These are phyloP conservation scores for Saccharomycopsis babjevae DNA, from an alignment of 805 yeast species.

Conservation along the genomic window DNA sequence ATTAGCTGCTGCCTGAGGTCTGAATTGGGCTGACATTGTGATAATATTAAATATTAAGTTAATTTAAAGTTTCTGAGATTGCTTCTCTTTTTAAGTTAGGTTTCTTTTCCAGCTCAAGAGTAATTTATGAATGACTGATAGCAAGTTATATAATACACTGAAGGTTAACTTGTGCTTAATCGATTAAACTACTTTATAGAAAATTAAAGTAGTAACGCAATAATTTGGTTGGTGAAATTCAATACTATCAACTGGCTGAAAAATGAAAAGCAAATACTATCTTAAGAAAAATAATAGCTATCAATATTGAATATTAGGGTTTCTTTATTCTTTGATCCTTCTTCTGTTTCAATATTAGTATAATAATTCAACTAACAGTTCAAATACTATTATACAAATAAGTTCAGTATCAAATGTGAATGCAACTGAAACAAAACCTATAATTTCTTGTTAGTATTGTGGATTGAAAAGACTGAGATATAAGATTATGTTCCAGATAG, in stretches of 20 bases:
- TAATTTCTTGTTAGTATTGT: not conserved
- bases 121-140: too few relatives aligned
- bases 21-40: slow-evolving; percentile 12
- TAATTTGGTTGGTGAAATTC: not conserved
- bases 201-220: not conserved
- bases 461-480: not conserved
- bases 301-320: too few relatives aligned
- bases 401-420: not conserved
- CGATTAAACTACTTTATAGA: not conserved
- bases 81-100: not conserved
- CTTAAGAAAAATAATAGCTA: too few relatives aligned
- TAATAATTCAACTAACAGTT: not conserved
- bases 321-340: too few relatives aligned
- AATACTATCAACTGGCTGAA: too few relatives aligned
- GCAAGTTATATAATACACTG: too few relatives aligned
- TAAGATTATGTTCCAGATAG: not conserved
- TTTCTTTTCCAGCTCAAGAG: too few relatives aligned
- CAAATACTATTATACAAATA: not conserved
- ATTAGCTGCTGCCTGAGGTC: slow-evolving; percentile 10
- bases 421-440: not conserved
- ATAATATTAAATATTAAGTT: not conserved
- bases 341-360: too few relatives aligned
- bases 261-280: too few relatives aligned
- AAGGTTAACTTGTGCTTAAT: not conserved
- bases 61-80: not conserved